These are phyloP conservation scores for Guyanaporus albipodus DNA, from an alignment of 768 basidiomycete genomes.

Conservation along the genomic window DNA sequence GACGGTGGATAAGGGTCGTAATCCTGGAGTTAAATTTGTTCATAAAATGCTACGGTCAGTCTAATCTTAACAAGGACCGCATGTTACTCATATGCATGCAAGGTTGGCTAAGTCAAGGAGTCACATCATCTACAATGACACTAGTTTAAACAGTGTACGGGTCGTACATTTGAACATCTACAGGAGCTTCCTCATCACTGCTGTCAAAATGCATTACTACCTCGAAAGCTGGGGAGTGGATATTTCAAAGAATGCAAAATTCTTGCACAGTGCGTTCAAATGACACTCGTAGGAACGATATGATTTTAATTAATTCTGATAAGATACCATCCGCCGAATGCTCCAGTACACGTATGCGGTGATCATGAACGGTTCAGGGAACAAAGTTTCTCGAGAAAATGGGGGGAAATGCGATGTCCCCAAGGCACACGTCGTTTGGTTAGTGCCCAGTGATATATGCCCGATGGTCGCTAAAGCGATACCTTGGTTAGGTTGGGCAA, in stretches of 20 bases:
- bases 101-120: conserved; percentile 71
- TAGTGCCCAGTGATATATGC: conserved; percentile 16
- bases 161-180: conserved; percentile 80
- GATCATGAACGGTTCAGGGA: conserved; percentile 43
- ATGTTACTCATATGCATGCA: conserved; percentile 6
- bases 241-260: conserved; percentile 41
- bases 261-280: conserved; percentile 50
- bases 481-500: conserved; percentile 63
- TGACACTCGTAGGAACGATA: not conserved
- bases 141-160: conserved; percentile 54
- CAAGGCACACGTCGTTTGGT: conserved; percentile 61
- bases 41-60: conserved; percentile 75
- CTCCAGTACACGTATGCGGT: conserved; percentile 54
- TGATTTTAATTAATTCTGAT: conserved; percentile 24
- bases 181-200: conserved; percentile 76
- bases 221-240: conserved; percentile 56
- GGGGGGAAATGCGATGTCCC: conserved; percentile 43
- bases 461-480: conserved; percentile 4
- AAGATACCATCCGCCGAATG: conserved; percentile 57
- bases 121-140: conserved; percentile 80
- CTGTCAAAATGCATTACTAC: conserved; percentile 86
- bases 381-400: conserved; percentile 37
- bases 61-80: not conserved
- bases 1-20: conserved; percentile 63
- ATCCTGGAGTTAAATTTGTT: conserved; percentile 60